Conservation (phyloP, 2,329 filamentous ascomycete genomes). For the Alternaria panax region DNA sequence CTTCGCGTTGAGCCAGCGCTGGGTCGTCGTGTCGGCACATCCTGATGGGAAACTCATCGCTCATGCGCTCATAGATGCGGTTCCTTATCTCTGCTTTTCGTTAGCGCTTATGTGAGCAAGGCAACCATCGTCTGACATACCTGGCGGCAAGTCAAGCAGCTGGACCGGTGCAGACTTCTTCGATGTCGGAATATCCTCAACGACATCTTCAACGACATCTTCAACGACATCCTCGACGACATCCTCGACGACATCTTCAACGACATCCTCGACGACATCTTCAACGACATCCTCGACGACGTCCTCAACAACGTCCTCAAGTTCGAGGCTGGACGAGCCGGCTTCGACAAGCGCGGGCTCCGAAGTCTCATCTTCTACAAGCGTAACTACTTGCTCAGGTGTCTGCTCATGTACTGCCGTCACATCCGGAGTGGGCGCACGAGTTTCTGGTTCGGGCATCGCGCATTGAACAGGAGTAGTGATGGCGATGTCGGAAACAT, state of each 20-base stretch:
- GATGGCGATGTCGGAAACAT: neutral
- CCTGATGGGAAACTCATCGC: conserved; percentile 15
- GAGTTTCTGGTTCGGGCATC: conserved; percentile 1
- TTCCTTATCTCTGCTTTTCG: conserved; percentile 16
- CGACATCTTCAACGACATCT: conserved; percentile 7
- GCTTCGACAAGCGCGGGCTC: neutral
- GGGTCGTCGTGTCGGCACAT: conserved; percentile 23
- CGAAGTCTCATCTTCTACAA: neutral
- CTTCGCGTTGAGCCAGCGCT: conserved; percentile 9
- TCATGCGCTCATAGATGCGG: conserved; percentile 20
- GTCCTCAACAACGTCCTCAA: neutral
- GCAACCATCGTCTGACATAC: neutral
- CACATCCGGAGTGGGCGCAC: neutral
- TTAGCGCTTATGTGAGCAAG: neutral
- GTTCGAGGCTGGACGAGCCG: neutral
- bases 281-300: conserved; percentile 1
- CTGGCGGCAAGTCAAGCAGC: conserved; percentile 16
- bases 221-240: neutral
- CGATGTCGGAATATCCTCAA: neutral
- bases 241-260: conserved; percentile 4
- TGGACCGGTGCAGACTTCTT: conserved; percentile 10
- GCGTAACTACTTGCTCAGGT: neutral
- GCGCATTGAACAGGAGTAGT: neutral
- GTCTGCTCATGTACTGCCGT: neutral
- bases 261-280: neutral